These are phyloP conservation scores for Schizochytrium sp. DNA, from an alignment of 108 stramenopile species.

Conservation along the genomic window DNA sequence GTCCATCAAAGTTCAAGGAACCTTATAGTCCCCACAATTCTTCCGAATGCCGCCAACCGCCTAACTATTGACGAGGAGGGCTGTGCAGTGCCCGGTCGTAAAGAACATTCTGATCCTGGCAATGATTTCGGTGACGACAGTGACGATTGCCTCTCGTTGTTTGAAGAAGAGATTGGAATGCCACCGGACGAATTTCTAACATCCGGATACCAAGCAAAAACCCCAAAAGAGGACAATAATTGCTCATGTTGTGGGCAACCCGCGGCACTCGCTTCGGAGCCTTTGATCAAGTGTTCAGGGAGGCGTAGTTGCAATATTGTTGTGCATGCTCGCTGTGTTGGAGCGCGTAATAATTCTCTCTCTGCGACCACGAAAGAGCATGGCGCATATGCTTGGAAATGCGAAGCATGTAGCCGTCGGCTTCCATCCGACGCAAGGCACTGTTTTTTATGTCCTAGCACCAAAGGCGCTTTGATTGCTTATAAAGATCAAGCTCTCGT, in stretches of 20 bases:
- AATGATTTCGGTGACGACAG: not conserved
- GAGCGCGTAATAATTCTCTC: not conserved
- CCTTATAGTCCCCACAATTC: too few relatives aligned
- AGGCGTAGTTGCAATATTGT: not conserved
- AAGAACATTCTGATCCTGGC: not conserved
- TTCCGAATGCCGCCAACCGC: too few relatives aligned
- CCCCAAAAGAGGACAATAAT: not conserved
- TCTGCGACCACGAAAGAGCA: not conserved
- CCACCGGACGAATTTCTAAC: not conserved
- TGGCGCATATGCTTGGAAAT: constrained; percentile 15
- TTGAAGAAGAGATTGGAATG: not conserved
- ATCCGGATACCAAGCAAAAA: not conserved
- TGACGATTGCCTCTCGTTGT: not conserved
- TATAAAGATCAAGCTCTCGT: not conserved
- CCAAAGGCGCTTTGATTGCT: not conserved
- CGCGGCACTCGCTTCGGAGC: not conserved
- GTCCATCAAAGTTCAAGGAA: too few relatives aligned
- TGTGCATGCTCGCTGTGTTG: not conserved
- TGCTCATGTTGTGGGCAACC: not conserved
- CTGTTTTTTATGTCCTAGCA: constrained; percentile 13
- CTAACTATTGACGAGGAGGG: too few relatives aligned
- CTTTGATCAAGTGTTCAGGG: not conserved
- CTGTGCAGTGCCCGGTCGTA: too few relatives aligned
- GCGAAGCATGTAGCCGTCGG: not conserved
- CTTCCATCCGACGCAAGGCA: not conserved